Conservation (phyloP, 768 basidiomycete species). For the Leccinum arenicola region DNA sequence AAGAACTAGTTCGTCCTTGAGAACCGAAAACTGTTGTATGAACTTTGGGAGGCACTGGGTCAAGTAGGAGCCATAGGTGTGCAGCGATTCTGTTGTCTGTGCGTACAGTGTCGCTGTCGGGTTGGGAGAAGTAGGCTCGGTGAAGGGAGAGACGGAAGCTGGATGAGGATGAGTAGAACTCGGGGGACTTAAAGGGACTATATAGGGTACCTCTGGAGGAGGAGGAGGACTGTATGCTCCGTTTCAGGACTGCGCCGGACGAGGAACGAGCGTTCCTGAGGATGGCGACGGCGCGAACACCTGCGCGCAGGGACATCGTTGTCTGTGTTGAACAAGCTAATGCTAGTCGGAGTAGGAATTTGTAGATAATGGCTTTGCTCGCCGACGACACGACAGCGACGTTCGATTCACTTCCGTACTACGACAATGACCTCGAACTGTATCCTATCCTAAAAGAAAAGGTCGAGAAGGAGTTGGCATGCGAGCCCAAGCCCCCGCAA, state of each 20-base stretch:
- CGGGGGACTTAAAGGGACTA: not conserved
- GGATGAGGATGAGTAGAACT: conserved; percentile 12
- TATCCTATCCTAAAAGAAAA: conserved; percentile 68
- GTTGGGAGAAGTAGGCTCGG: conserved; percentile 87
- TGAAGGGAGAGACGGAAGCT: conserved; percentile 79
- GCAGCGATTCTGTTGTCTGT: conserved; percentile 73
- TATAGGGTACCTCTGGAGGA: conserved; percentile 44
- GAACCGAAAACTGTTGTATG: conserved; percentile 96
- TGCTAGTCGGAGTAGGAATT: conserved; percentile 29
- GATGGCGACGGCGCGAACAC: conserved; percentile 41
- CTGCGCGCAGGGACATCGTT: conserved; percentile 45
- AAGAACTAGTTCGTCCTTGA: conserved; percentile 92
- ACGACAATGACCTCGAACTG: conserved; percentile 87
- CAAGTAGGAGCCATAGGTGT: conserved; percentile 91
- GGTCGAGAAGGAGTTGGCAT: conserved; percentile 73
- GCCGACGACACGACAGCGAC: conserved; percentile 29
- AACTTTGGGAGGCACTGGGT: conserved; percentile 93
- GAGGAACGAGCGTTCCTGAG: conserved; percentile 39
- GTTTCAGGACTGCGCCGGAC: conserved; percentile 27
- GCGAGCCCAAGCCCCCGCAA: conserved; percentile 60
- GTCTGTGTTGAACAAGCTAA: not conserved
- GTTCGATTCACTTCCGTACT: conserved; percentile 90
- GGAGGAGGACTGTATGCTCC: conserved; percentile 48
- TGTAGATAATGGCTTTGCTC: conserved; percentile 25
- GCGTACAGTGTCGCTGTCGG: conserved; percentile 71